Evolutionary conservation across 768 basidiomycete species (phyloP), one percentile per base, ranked within the genome.

Genomic region (Lactifluus volemus): DNA sequence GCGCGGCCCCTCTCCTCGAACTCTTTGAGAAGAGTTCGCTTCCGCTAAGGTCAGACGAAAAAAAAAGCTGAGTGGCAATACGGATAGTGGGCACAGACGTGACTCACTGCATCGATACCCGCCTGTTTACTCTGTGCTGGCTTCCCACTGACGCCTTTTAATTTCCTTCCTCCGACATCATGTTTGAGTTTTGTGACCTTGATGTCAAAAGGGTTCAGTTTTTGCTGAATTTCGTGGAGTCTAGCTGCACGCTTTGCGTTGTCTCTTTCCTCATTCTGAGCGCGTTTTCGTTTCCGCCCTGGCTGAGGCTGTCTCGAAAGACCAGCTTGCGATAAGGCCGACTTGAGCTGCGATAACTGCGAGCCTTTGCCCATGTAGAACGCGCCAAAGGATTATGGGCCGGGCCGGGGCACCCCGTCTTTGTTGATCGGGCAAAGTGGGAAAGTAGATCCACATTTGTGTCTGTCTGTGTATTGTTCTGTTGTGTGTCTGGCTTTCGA

Each of bases 181-280:
- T 95, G 91, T 76, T 93, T 95, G 45, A 92, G 79, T 72, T 89
- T 92, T 8, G 89, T 95, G 69, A 94, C 89, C 67, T 93, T 90
- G 68, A 86, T 80, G 72, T 99, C 96, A 72, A 99, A 99, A 19
- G 92, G 90, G 75, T 97, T 98, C 69, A 98, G 78, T 67, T 82
- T 84, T 67, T 84, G 81, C 65, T 92, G 85, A 63, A 98, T 95
- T 69, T 88, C 88, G 55, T 84, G 82, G 45, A 98, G 81, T 68
- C 83, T 90, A 6, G 85, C 83, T 0, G 88, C 82, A 64, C 81
- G 84, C 73, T 90, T 92, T 64, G 86, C 88, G 71, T 88, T 91
- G 70, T 92, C 90, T 63, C 84, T 85, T 70, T 92, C 89, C 30
- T 80, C 77, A 48, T 78, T 72, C 4, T 72, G 73, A 1, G 78